Base-by-base conservation (phyloP, 148 eudicot species). In the Fagopyrum esculentum region DNA sequence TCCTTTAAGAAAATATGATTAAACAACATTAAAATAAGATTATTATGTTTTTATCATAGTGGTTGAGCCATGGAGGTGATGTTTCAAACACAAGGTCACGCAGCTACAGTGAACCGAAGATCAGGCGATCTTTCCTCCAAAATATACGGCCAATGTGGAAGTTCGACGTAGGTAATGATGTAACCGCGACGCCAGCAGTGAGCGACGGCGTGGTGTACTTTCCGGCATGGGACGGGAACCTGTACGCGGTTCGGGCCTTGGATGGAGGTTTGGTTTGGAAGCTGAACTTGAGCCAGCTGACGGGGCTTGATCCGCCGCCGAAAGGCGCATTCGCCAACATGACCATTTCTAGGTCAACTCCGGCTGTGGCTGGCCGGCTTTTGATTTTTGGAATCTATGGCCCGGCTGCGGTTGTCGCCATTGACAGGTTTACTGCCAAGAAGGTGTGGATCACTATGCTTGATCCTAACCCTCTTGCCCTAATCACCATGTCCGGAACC, bases 11-110 rank as follows among this genome's bases (percentile, higher is more conserved):
- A 22, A 22, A 17, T 17, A 59, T 17, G 11, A 6, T 49, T 12
- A 49, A 9, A 8, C 52, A 49, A 5, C 52, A 49, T 49, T 2
- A 8, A 49, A 9, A 49, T 49, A 12, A 12, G 6, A 8, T 6
- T 9, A 49, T 35, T 35, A 35, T 35, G 40, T 35, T 35, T 35
- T 35, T 35, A 35, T 35, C 3, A 35, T 35, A 90, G 92, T 90
- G 92, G 92, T 73, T 72, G 6, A 90, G 81, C 73, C 92, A 90
- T 60, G 92, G 96, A 71, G 86, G 90, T 4, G 87, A 88, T 63
- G 30, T 85, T 69, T 80, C 78, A 54, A 90, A 90, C 84, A 74
- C 88, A 30, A 84, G 92, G 71, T 75, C 71, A 2, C 83, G 77
- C 4, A 78, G 86, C 3, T 4, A 16, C 13, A 80, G 81, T 45